Percentiles rank a stretch among this genome's conserved stretches.
Conservation (phyloP, 2,329 filamentous ascomycete genomes). For the Diplodia seriata region DNA sequence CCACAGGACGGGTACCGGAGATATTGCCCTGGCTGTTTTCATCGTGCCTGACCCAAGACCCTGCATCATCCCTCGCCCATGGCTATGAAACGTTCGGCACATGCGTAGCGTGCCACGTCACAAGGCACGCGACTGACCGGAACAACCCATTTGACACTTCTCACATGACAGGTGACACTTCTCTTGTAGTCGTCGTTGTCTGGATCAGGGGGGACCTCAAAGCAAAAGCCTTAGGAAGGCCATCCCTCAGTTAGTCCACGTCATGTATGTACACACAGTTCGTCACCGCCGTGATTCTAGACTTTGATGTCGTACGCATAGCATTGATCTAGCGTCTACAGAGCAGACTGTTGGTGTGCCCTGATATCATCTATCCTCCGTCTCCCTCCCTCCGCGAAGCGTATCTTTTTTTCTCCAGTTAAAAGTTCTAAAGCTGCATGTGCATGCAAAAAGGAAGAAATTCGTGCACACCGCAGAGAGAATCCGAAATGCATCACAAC, state of each 20-base stretch:
- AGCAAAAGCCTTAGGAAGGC: not conserved
- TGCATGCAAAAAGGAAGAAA: constrained; percentile 28
- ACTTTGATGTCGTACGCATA: constrained; percentile 22
- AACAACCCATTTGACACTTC: not conserved
- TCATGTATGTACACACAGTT: no score
- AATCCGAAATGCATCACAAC: constrained; percentile 30
- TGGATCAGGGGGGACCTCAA: not conserved
- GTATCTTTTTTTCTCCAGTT: constrained; percentile 28
- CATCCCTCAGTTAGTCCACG: not conserved
- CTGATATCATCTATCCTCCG: constrained; percentile 20
- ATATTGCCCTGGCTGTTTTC: not conserved
- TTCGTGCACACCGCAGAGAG: constrained; percentile 24
- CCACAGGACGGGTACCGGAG: not conserved
- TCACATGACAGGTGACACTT: not conserved
- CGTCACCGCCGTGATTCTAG: not conserved
- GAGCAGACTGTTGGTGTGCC: constrained; percentile 12
- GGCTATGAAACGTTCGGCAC: constrained; percentile 11
- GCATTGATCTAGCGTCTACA: constrained; percentile 29
- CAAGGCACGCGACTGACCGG: not conserved
- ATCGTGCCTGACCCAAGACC: not conserved
- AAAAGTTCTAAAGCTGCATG: constrained; percentile 29
- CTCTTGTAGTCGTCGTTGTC: not conserved
- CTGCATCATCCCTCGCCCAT: not conserved
- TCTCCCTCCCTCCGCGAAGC: constrained; percentile 11
- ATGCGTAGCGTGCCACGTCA: constrained; percentile 1